Evolutionary conservation across 331 rosid species (phyloP).

Genomic region (Ulmus americana): DNA sequence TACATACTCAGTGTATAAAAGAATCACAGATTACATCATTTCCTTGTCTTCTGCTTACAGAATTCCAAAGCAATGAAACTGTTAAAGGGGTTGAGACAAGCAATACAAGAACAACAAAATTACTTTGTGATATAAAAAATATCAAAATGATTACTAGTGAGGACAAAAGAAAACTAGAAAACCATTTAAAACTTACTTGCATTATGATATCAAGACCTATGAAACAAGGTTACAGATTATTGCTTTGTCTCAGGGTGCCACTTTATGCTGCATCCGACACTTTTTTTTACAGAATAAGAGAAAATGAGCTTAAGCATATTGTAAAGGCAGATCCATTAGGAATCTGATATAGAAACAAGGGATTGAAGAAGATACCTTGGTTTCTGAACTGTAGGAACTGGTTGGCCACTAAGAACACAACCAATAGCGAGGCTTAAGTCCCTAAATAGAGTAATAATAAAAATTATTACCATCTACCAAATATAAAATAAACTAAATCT

Average conservation of each 20-base stretch:
- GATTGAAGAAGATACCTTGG: slow-evolving; percentile 44
- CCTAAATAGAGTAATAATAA: slow-evolving; percentile 30
- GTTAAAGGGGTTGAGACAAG: neutral
- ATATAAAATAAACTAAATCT: neutral
- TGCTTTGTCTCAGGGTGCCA: slow-evolving; percentile 62
- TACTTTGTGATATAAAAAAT: neutral
- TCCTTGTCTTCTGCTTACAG: slow-evolving; percentile 17
- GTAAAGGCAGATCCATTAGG: slow-evolving; percentile 11
- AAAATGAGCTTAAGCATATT: slow-evolving; percentile 11
- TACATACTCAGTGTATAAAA: slow-evolving; percentile 7
- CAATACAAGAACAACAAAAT: slow-evolving; percentile 21
- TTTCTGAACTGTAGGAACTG: slow-evolving; percentile 46
- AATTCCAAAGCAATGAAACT: slow-evolving; percentile 12
- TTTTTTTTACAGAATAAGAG: slow-evolving; percentile 26
- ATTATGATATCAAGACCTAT: slow-evolving; percentile 19
- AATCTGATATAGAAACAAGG: slow-evolving; percentile 15
- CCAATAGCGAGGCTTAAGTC: slow-evolving; percentile 78
- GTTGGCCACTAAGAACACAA: slow-evolving; percentile 80
- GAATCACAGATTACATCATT: slow-evolving; percentile 17
- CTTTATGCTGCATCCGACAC: slow-evolving; percentile 96
- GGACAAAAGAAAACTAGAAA: slow-evolving; percentile 18
- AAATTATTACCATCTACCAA: neutral
- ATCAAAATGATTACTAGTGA: slow-evolving; percentile 12
- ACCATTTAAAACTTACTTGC: slow-evolving; percentile 23
- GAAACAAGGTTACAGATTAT: slow-evolving; percentile 23